A percentile compares a stretch with the other conserved stretches of the same genome.
Evolutionary conservation across 2,329 filamentous ascomycete species (phyloP).

Genomic region (Colletotrichum tofieldiae): DNA sequence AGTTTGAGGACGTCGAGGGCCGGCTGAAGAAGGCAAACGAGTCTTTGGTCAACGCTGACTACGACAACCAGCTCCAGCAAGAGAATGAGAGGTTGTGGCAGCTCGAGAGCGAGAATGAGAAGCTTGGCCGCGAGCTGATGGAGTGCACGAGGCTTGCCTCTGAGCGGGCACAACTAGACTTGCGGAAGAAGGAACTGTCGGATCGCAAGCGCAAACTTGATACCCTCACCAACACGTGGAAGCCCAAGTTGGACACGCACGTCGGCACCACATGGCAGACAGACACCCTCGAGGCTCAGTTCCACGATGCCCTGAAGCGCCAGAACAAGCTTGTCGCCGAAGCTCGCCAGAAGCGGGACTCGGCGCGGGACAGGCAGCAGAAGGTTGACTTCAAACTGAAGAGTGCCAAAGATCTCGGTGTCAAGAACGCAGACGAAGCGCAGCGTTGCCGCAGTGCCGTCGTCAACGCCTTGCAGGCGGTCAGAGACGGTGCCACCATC

Average conservation of each 20-base stretch:
- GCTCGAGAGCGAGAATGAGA: conserved; percentile 80
- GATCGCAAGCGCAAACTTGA: conserved; percentile 82
- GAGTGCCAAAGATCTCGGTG: conserved; percentile 74
- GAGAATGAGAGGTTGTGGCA: conserved; percentile 76
- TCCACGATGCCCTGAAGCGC: conserved; percentile 73
- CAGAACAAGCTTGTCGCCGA: conserved; percentile 73
- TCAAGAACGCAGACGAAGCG: conserved; percentile 75
- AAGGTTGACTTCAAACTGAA: conserved; percentile 83
- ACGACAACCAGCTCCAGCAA: conserved; percentile 79
- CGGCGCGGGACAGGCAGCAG: conserved; percentile 79
- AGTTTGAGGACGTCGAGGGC: conserved; percentile 78
- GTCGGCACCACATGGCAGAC: conserved; percentile 79
- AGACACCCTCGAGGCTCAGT: conserved; percentile 79
- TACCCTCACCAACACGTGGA: conserved; percentile 83
- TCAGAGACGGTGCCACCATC: conserved; percentile 62
- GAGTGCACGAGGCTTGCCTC: conserved; percentile 86
- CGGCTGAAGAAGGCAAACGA: conserved; percentile 74
- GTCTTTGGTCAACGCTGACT: conserved; percentile 75
- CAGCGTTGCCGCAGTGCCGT: conserved; percentile 73
- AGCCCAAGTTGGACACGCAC: conserved; percentile 76
- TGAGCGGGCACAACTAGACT: conserved; percentile 87
- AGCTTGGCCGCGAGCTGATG: conserved; percentile 84
- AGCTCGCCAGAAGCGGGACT: conserved; percentile 80
- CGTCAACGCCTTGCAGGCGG: conserved; percentile 61
- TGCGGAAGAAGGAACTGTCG: conserved; percentile 84